Base-by-base conservation (phyloP, 1,139 yeast species). In the Sugiyamaella paludigena region DNA sequence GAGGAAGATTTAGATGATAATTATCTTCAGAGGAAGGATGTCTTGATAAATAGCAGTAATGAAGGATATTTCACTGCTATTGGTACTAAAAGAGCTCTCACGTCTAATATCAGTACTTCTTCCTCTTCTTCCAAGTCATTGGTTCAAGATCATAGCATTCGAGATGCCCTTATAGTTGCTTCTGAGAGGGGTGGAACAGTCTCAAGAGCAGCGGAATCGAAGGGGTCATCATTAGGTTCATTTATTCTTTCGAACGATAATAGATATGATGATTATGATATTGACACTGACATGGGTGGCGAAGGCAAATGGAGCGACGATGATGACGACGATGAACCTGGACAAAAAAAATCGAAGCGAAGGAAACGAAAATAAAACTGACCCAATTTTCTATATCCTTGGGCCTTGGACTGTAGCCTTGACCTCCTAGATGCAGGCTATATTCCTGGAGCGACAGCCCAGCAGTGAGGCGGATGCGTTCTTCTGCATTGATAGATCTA, bases 291-390 rank as follows among this genome's bases (percentile, higher is more conserved):
- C 9, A 33, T 41, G 39, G 45, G 45, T 2, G 45, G 39, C 12
- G 45, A 41, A 27, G 45, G 45, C 5, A 41, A 41, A 27, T 41
- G 45, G 45, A 39, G 13, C 11, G 45, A 41, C 9, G 39, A 27
- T 10, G 45, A 41, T 34, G 19, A 24, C 26, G 36, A 31, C 24
- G 45, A 34, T 11, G 24, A 5, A 8, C 13, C 8, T 10, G 13
- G 13, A 7, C 13, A 15, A 15, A 7, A 37, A 10, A 9, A 26
- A n/a, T 12, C 35, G 16, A 39, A 31, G 35, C 30, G 32, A 13
- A 34, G 34, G 16, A 39, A 39, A 28, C 34, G 43, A 29, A 34
- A 31, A 27, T 37, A 26, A 7, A 30, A 16, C n/a, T 40, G 8
- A 13, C 5, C n/a, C 16, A 13, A 13, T 5, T 19, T 5, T 19